A percentile compares a stretch with the other conserved stretches of the same genome.
These are phyloP conservation scores for Curvularia hawaiiensis DNA, from an alignment of 2,329 filamentous ascomycete genomes.

Conservation along the genomic window DNA sequence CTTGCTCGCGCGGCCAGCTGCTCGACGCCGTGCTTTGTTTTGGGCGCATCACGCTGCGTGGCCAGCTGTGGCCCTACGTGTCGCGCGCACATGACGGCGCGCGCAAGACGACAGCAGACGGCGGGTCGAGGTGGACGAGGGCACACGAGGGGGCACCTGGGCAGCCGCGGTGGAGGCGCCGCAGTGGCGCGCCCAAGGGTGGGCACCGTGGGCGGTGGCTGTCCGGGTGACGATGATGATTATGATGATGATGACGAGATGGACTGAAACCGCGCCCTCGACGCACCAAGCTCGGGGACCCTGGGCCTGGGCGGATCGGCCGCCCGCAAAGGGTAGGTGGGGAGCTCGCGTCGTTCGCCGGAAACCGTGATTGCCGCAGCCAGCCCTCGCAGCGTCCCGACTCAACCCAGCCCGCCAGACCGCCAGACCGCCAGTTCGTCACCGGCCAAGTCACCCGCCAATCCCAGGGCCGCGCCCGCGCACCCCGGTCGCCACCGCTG, in stretches of 20 bases:
- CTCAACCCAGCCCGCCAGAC: neutral
- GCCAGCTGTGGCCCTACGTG: neutral
- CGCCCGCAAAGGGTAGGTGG: constrained; percentile 9
- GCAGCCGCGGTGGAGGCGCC: neutral
- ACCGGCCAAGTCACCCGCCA: constrained; percentile 12
- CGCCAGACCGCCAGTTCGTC: constrained; percentile 16
- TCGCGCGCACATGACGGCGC: neutral
- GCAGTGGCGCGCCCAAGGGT: neutral
- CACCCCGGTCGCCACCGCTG: neutral
- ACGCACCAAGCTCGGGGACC: neutral
- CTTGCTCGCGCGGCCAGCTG: neutral
- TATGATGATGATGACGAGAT: neutral
- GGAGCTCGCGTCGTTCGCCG: neutral
- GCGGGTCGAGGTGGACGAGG: neutral
- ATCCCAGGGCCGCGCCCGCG: neutral
- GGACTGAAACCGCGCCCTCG: neutral
- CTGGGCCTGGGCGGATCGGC: neutral
- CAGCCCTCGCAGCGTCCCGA: neutral
- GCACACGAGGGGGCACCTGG: too few relatives aligned
- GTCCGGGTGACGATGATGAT: neutral
- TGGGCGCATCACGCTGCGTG: constrained; percentile 1
- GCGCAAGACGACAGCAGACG: neutral
- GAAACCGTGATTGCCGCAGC: neutral
- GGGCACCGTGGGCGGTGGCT: neutral
- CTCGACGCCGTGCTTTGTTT: neutral